phyloP scores from a whole-genome alignment of 371 early-diverging fungal species.

The Dichotomocladium elegans region DNA sequence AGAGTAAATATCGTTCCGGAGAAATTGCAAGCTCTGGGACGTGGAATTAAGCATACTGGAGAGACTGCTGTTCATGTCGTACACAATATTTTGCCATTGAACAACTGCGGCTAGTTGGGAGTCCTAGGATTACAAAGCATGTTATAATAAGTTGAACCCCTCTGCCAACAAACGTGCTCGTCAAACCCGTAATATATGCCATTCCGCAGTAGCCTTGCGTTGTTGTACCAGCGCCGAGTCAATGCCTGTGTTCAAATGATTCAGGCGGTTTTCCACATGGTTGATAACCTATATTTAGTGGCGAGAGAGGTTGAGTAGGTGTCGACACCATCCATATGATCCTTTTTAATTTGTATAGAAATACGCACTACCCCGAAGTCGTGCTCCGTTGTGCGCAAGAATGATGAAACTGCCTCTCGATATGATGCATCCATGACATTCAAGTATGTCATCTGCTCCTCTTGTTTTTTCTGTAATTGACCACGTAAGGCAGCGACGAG shows the following conservation, averaged over 20 bases:
- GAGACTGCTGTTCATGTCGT: neutral
- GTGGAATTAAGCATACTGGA: neutral
- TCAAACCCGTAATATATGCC: conserved; percentile 1
- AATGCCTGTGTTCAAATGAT: neutral
- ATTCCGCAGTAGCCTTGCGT: neutral
- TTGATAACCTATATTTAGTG: neutral
- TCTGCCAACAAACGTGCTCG: no score
- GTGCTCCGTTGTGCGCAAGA: neutral
- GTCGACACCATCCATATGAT: neutral
- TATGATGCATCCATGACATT: neutral
- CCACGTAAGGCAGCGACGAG: neutral
- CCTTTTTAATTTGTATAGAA: no score
- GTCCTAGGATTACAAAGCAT: neutral
- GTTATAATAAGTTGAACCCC: no score
- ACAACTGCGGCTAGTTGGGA: neutral
- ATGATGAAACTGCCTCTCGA: neutral
- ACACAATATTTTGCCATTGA: neutral
- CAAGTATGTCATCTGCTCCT: neutral
- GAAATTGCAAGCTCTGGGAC: neutral
- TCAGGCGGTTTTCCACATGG: neutral
- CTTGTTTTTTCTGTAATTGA: neutral
- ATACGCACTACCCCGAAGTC: neutral
- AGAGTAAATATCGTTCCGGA: neutral
- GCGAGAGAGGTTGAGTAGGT: neutral
- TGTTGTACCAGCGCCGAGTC: conserved; percentile 1